phyloP scores from a whole-genome alignment of 2,329 filamentous ascomycete genomes.

The Botryosphaeria dothidea region DNA sequence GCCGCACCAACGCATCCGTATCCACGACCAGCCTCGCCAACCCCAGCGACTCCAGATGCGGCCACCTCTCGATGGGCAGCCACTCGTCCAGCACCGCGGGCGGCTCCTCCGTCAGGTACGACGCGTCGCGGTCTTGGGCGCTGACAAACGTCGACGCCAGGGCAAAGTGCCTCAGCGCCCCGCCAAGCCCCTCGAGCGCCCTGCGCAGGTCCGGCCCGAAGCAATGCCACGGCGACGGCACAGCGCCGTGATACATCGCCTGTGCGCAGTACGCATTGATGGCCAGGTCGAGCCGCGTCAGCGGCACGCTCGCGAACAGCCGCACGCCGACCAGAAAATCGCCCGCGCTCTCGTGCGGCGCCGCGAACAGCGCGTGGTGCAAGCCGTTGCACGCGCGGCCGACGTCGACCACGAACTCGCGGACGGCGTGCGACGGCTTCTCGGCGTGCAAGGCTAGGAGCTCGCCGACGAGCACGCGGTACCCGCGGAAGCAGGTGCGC shows the following conservation, averaged over 20 bases:
- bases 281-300: neutral
- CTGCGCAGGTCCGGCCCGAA: neutral
- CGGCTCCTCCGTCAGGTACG: neutral
- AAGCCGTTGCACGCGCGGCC: neutral
- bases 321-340: neutral
- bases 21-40: neutral
- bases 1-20: neutral
- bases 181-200: neutral
- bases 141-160: neutral
- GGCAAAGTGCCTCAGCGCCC: neutral
- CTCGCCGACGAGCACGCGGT: slow-evolving; percentile 29
- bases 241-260: neutral
- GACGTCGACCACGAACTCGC: slow-evolving; percentile 39
- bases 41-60: neutral
- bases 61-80: neutral
- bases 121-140: neutral
- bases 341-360: neutral
- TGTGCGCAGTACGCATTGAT: neutral
- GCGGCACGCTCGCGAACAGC: neutral
- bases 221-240: neutral
- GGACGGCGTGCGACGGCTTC: slow-evolving; percentile 26
- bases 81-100: neutral
- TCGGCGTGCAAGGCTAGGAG: slow-evolving; percentile 25
- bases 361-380: neutral
- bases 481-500: slow-evolving; percentile 32